Evolutionary conservation across 345 rosid species (phyloP), one percentile per base, ranked within the genome.

Genomic region (Populus ilicifolia): DNA sequence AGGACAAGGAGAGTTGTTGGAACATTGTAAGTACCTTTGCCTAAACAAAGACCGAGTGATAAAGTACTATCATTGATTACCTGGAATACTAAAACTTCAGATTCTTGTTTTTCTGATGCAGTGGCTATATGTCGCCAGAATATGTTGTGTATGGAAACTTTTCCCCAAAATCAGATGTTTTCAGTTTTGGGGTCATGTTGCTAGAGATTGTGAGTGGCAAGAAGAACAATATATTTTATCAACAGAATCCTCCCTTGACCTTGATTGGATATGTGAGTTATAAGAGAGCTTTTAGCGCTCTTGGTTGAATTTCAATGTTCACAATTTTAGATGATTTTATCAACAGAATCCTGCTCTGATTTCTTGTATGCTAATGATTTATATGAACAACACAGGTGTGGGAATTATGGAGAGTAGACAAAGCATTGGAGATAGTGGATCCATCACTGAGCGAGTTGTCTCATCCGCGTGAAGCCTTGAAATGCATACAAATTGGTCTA

Each of bases 1-100:
- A 78, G 78, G 33, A 91, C 91, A 4, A 89, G 78, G 2, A 84
- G 89, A 4, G 89, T 91, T 0, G 91, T 89, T 0, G 96, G 97
- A 80, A 93, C 97, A 77, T 91, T 80, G 96, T 90, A 83, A 89
- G 90, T 89, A 81, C 5, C 20, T 13, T 74, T 12, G 68, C 8
- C n/a, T n/a, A n/a, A n/a, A n/a, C n/a, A n/a, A n/a, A n/a, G n/a
- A n/a, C n/a, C n/a, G n/a, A n/a, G n/a, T n/a, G n/a, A n/a, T n/a
- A n/a, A n/a, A n/a, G n/a, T n/a, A n/a, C n/a, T n/a, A n/a, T n/a
- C n/a, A n/a, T n/a, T n/a, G n/a, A n/a, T n/a, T n/a, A n/a, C n/a
- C n/a, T n/a, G n/a, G 18, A 18, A 29, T 4, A 18, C 8, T 5
- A 30, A 25, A 64, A 13, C 11, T 27, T 17, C 7, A 18, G 39